Evolutionary conservation across 2,329 filamentous ascomycete genomes (phyloP).

Genomic region (Mollisia scopiformis): DNA sequence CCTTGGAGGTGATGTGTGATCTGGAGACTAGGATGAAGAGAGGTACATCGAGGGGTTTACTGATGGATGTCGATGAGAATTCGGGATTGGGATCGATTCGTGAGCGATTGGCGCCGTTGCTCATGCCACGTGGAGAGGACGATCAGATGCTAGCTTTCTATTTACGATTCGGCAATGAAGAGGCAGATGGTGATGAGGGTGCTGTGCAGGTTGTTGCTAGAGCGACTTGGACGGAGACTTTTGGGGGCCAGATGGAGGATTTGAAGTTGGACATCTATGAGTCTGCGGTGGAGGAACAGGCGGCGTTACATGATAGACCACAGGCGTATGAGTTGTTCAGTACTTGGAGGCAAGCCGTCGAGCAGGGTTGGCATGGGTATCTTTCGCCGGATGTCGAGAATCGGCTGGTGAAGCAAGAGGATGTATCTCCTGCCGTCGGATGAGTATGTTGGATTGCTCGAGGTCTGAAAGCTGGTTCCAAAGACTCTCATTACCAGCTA

Average conservation of each 20-base stretch:
- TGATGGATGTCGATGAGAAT: background rate
- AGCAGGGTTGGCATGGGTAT: slow-evolving; percentile 27
- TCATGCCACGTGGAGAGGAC: slow-evolving; percentile 20
- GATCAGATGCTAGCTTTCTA: slow-evolving; percentile 15
- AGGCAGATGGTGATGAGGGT: slow-evolving; percentile 13
- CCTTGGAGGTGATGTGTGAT: slow-evolving; percentile 21
- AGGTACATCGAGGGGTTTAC: background rate
- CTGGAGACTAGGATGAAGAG: background rate
- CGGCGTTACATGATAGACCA: background rate
- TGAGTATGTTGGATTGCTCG: no score
- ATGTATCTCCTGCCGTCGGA: no score
- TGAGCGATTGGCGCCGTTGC: slow-evolving; percentile 20
- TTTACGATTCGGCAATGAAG: slow-evolving; percentile 17
- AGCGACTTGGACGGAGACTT: slow-evolving; percentile 21
- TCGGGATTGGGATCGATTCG: slow-evolving; percentile 13
- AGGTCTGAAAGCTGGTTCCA: no score
- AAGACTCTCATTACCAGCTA: no score
- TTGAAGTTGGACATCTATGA: slow-evolving; percentile 20
- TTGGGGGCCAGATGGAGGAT: slow-evolving; percentile 11
- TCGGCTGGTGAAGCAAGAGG: background rate
- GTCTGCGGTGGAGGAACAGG: no score
- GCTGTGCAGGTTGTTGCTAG: slow-evolving; percentile 20
- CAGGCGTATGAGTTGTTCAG: slow-evolving; percentile 11
- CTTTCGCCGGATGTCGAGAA: background rate
- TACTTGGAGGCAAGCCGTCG: slow-evolving; percentile 22